These are phyloP conservation scores for Ophidiomyces ophidiicola DNA, from an alignment of 2,329 filamentous ascomycete genomes.

Conservation along the genomic window DNA sequence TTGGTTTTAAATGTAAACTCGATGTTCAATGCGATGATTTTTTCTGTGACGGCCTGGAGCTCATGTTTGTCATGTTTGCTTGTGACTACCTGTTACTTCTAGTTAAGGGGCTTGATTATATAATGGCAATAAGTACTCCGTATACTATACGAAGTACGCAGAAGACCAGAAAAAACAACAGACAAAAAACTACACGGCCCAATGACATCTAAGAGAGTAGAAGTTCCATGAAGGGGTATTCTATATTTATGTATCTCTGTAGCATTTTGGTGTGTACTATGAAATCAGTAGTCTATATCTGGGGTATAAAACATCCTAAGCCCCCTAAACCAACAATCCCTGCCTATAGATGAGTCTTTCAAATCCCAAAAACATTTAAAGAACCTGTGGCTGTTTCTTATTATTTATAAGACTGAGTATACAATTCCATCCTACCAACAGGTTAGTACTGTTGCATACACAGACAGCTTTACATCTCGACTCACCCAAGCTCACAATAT, in stretches of 20 bases:
- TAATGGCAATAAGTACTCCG: too few species aligned
- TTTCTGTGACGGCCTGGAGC: neutral
- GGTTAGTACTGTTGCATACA: neutral
- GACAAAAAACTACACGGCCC: too few species aligned
- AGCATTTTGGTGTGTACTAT: neutral
- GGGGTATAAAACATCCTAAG: neutral
- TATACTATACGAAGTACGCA: too few species aligned
- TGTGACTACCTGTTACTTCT: too few species aligned
- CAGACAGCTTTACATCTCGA: slow-evolving; percentile 12
- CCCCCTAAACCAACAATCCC: neutral
- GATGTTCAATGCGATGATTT: neutral
- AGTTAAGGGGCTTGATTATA: too few species aligned
- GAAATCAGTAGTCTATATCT: slow-evolving; percentile 1
- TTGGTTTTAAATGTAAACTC: neutral
- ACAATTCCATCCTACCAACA: slow-evolving; percentile 44
- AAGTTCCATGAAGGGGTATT: neutral
- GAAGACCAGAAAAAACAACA: too few species aligned
- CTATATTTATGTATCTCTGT: too few species aligned
- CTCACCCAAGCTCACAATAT: slow-evolving; percentile 59
- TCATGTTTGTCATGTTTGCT: too few species aligned
- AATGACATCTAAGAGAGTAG: neutral
- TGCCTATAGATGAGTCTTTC: neutral
- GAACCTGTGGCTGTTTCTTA: slow-evolving; percentile 21
- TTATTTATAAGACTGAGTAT: slow-evolving; percentile 47
- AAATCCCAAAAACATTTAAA: slow-evolving; percentile 4